These are phyloP conservation scores for Magnusiomyces magnusii DNA, from an alignment of 1,139 yeast genomes.

Conservation along the genomic window DNA sequence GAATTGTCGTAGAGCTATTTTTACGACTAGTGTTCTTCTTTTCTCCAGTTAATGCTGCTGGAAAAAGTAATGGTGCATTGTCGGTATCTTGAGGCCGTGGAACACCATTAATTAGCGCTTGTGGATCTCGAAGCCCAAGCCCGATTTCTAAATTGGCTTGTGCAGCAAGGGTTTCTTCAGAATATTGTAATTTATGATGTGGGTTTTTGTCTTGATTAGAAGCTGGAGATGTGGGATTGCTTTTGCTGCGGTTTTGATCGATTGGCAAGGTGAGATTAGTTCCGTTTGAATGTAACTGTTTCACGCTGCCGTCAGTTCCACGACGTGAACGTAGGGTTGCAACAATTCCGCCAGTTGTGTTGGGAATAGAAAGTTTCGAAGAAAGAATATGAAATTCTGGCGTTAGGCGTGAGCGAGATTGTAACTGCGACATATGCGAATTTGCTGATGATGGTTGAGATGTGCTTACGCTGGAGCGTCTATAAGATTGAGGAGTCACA, in stretches of 20 bases:
- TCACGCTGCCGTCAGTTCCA: neutral
- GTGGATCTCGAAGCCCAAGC: conserved; percentile 11
- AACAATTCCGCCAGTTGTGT: neutral
- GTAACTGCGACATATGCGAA: neutral
- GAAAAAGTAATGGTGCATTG: neutral
- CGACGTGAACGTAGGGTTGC: neutral
- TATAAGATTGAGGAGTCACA: neutral
- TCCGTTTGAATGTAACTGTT: neutral
- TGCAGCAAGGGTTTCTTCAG: conserved; percentile 8
- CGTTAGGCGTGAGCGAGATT: neutral
- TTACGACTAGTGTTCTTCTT: neutral
- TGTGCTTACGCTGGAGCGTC: neutral
- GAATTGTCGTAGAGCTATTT: neutral
- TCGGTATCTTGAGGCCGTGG: neutral
- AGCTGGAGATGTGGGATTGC: neutral
- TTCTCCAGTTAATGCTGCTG: neutral
- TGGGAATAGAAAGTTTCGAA: neutral
- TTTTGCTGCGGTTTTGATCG: neutral
- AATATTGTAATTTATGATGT: neutral
- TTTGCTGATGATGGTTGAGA: neutral
- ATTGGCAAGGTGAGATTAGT: neutral
- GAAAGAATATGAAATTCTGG: neutral
- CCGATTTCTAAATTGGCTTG: conserved; percentile 17
- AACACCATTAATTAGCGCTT: neutral
- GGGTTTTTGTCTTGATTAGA: neutral